A percentile compares a stretch with the other conserved stretches of the same genome.
Evolutionary conservation across 2,329 filamentous ascomycete genomes (phyloP).

Genomic region (Sclerotinia minor): DNA sequence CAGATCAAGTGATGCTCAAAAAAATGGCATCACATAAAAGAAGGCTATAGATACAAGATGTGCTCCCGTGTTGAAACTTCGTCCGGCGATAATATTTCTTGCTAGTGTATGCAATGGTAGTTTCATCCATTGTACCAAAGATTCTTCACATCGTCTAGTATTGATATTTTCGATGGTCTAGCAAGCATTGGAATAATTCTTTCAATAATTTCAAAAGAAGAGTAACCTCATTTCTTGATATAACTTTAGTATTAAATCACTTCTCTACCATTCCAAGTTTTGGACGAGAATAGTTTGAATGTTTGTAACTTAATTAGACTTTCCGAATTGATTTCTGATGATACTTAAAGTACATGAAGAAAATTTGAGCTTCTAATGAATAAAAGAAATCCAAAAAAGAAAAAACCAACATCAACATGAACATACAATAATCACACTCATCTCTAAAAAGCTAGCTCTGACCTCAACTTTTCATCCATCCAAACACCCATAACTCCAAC

Average conservation of each 20-base stretch:
- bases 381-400: no score
- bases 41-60: no score
- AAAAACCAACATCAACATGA: no score
- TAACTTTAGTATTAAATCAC: neutral
- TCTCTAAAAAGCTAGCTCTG: neutral
- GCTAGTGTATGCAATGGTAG: neutral
- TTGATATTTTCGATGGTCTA: neutral
- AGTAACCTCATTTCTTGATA: neutral
- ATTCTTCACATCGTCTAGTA: neutral
- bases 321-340: neutral
- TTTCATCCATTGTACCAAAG: neutral
- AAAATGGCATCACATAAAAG: neutral
- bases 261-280: neutral
- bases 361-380: no score
- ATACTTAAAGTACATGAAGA: no score
- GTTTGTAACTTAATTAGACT: no score
- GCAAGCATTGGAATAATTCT: neutral
- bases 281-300: neutral
- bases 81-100: neutral
- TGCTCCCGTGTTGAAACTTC: neutral
- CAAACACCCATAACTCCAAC: neutral
- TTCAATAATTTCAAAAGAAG: neutral
- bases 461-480: fast-evolving
- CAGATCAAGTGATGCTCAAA: no score
- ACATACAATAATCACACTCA: neutral